phyloP scores from a whole-genome alignment of 176 grass and related monocot genomes.

The Dactylis glomerata region DNA sequence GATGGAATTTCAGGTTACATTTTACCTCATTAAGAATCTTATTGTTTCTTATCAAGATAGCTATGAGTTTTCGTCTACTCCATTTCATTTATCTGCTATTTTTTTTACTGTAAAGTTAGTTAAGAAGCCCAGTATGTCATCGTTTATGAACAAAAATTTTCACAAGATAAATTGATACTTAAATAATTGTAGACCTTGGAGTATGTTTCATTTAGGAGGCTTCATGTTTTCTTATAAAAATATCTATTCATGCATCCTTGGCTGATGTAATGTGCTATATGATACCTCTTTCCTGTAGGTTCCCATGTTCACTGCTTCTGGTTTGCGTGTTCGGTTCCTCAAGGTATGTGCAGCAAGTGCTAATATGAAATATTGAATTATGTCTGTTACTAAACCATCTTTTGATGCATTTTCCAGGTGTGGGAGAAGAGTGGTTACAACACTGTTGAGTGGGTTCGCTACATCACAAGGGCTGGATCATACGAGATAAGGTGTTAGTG shows the following conservation, averaged over 20 bases:
- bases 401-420: constrained; percentile 53
- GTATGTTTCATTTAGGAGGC: not conserved
- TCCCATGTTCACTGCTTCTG: constrained; percentile 99
- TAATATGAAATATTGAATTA: constrained; percentile 9
- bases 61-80: not conserved
- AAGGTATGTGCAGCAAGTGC: constrained; percentile 55
- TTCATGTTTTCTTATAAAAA: not conserved
- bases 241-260: not conserved
- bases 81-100: not conserved
- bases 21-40: not conserved
- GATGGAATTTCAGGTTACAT: constrained; percentile 97
- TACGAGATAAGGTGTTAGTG: constrained; percentile 95
- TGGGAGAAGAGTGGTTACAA: constrained; percentile 99
- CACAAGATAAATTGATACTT: not conserved
- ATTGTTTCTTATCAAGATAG: not conserved
- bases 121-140: not conserved
- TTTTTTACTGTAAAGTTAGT: constrained; percentile 4
- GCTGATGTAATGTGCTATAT: constrained; percentile 11
- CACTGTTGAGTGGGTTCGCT: constrained; percentile 99
- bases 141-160: constrained; percentile 6
- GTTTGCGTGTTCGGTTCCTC: constrained; percentile 92
- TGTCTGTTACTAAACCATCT: constrained; percentile 15
- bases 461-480: constrained; percentile 96
- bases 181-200: not conserved
- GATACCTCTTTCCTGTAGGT: constrained; percentile 49